Base-by-base conservation (phyloP, 129 eudicot genomes). In the Escallonia rubra region DNA sequence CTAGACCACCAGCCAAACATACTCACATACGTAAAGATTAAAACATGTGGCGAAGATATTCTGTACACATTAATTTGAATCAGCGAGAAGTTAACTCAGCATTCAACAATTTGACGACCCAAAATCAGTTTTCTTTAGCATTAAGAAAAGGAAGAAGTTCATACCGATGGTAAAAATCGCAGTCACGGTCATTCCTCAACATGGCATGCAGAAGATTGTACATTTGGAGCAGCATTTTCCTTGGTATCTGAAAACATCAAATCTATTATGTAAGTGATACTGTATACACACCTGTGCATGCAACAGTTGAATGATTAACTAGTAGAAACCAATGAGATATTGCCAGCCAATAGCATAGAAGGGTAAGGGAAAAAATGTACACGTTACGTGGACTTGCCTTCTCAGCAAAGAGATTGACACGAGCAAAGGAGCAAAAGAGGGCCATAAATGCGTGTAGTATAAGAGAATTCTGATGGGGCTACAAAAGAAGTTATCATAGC, bases 401-500 rank as follows among this genome's bases (percentile, higher is more conserved):
- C 84, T 92, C 98, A 66, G 96, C 82, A 76, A 92, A 89, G 61
- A 92, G 89, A 86, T 92, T 92, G 54, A 92, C 98, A 40, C 96
- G 95, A 62, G 89, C 96, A 82, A 92, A 92, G 23, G 98, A 82
- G 70, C 98, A 92, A 74, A 92, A 92, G 59, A 92, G 95, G 75
- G 89, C 98, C 96, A 92, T 92, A 74, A 92, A 92, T 61, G 87
- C 98, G 49, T 92, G 96, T 72, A 92, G 78, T 88, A 92, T 88
- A 61, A 92, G 91, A 69, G 95, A 88, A 76, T 92, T 92, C 75
- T 92, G 98, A 78, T 92, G 98, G 51, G 98, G 98, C 98, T 92
- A 95, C 86, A 84, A 79, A 56, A 48, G 41, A 73, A 80, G 79
- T 76, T 42, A 59, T 61, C 63, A 23, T 63, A 69, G 15, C 57